Evolutionary conservation across 208 protist genomes (phyloP).

Genomic region (Leptomonas pyrrhocoris): DNA sequence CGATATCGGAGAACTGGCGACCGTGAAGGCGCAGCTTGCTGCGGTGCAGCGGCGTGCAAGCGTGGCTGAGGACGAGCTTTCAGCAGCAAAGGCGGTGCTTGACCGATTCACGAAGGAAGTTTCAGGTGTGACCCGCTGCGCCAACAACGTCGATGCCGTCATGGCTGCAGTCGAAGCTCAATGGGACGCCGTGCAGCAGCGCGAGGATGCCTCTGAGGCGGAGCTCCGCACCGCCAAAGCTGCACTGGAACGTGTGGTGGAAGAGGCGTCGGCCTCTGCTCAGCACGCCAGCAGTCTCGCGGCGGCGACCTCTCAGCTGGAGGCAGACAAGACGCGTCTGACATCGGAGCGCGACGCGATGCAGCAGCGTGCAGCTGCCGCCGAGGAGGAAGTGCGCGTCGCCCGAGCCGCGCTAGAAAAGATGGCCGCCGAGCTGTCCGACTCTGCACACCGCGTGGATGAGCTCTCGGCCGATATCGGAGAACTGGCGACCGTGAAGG

Average conservation of each 20-base stretch:
- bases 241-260: neutral
- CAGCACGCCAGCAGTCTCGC: neutral
- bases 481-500: neutral
- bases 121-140: neutral
- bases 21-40: neutral
- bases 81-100: neutral
- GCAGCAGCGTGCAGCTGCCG: constrained; percentile 1
- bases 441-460: neutral
- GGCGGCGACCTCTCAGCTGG: neutral
- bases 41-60: neutral
- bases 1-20: neutral
- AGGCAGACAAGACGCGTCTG: neutral
- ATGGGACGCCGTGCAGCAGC: neutral
- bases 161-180: neutral
- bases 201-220: neutral
- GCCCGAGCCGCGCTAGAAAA: constrained; percentile 9
- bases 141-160: neutral
- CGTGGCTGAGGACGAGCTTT: no score
- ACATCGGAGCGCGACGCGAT: neutral
- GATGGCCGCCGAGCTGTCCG: neutral
- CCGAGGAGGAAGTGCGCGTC: constrained; percentile 8
- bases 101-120: neutral
- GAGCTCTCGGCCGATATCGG: neutral
- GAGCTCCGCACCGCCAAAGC: neutral
- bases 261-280: neutral